Percentiles rank a stretch among this genome's conserved stretches.
Conservation (phyloP, 805 yeast genomes). For the Metschnikowia matae region DNA sequence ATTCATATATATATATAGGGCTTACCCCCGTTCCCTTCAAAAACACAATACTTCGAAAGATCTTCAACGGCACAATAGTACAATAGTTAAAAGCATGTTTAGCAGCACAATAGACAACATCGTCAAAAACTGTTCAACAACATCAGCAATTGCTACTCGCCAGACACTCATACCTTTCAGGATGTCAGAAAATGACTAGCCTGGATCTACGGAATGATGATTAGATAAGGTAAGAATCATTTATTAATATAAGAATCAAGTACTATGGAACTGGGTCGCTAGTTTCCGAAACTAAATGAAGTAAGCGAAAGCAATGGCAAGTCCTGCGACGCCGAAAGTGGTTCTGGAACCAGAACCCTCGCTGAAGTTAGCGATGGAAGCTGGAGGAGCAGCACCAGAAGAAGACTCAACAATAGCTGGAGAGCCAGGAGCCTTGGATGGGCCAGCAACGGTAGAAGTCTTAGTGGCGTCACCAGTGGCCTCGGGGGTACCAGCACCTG, state of each 20-base stretch:
- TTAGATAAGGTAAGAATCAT: not conserved
- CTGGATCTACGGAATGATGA: too few relatives aligned
- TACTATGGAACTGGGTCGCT: not conserved
- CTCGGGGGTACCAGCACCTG: not conserved
- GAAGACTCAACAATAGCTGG: not conserved
- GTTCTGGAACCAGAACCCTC: slow-evolving; percentile 1
- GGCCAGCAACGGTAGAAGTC: not conserved
- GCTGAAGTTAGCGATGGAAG: not conserved
- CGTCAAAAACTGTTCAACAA: too few relatives aligned
- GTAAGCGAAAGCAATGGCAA: slow-evolving; percentile 1
- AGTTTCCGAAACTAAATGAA: not conserved
- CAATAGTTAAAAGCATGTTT: too few relatives aligned
- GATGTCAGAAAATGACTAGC: too few relatives aligned
- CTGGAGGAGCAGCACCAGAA: not conserved
- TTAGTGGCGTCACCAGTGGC: not conserved
- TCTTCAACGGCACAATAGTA: too few relatives aligned
- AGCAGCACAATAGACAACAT: too few relatives aligned
- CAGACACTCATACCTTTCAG: too few relatives aligned
- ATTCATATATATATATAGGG: too few relatives aligned
- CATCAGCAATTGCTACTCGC: too few relatives aligned
- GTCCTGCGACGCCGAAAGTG: slow-evolving; percentile 1
- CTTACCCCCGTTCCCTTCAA: too few relatives aligned
- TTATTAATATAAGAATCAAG: not conserved
- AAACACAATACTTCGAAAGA: too few relatives aligned
- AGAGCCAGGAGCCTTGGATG: not conserved